phyloP scores from a whole-genome alignment of 495 filamentous ascomycete genomes.

The Pyronema omphalodes region DNA sequence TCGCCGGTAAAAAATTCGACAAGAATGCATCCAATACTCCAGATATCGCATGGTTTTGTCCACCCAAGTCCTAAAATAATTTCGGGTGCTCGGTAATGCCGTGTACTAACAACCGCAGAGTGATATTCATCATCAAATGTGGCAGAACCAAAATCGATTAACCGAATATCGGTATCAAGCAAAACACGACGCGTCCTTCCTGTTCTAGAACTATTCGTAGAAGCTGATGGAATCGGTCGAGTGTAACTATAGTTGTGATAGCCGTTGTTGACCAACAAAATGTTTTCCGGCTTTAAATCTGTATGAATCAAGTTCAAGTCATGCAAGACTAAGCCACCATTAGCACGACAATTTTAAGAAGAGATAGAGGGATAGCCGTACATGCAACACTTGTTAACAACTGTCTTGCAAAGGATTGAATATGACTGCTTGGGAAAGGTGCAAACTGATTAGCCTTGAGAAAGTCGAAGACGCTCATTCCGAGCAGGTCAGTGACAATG shows the following conservation, averaged over 20 bases:
- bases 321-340: constrained; percentile 52
- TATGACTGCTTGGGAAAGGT: constrained; percentile 97
- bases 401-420: constrained; percentile 89
- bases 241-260: constrained; percentile 98
- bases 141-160: constrained; percentile 95
- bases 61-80: constrained; percentile 94
- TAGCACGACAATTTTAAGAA: neutral
- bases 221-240: constrained; percentile 81
- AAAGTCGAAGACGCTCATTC: constrained; percentile 97
- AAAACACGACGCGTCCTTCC: constrained; percentile 75
- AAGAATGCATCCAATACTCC: constrained; percentile 96
- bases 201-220: constrained; percentile 51
- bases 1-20: constrained; percentile 99
- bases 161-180: constrained; percentile 83
- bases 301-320: constrained; percentile 97
- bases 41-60: constrained; percentile 96
- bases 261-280: constrained; percentile 69
- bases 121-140: constrained; percentile 98
- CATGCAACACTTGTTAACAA: constrained; percentile 96
- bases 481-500: constrained; percentile 91
- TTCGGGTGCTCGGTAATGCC: constrained; percentile 90
- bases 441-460: constrained; percentile 86
- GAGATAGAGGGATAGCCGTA: constrained; percentile 33
- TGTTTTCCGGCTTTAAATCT: constrained; percentile 96
- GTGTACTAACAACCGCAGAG: constrained; percentile 86